These are phyloP conservation scores for Penicillium paneum DNA, from an alignment of 2,329 filamentous ascomycete genomes.

Conservation along the genomic window DNA sequence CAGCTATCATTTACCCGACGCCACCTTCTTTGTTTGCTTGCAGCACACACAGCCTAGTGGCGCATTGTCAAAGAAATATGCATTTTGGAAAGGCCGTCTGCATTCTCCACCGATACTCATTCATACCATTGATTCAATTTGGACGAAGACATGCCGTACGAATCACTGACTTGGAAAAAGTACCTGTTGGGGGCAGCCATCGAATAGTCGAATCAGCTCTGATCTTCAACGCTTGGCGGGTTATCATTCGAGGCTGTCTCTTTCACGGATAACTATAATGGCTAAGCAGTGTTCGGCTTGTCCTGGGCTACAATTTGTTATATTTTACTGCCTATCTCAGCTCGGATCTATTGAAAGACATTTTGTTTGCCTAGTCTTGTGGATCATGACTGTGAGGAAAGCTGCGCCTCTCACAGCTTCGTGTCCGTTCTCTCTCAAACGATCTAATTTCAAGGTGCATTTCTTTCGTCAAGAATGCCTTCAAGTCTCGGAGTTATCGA, in stretches of 20 bases:
- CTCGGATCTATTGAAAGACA: background rate
- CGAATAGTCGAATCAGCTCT: background rate
- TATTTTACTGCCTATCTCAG: background rate
- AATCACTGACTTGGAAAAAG: background rate
- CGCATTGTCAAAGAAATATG: conserved; percentile 3
- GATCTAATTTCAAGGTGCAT: background rate
- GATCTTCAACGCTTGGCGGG: background rate
- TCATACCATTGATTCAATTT: background rate
- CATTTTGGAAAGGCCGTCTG: background rate
- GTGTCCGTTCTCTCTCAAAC: background rate
- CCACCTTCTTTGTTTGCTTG: conserved; percentile 6
- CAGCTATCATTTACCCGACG: background rate
- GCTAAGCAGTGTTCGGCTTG: background rate
- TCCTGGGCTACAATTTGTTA: background rate
- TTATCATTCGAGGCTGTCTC: background rate
- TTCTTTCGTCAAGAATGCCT: conserved; percentile 15
- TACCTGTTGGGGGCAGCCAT: background rate
- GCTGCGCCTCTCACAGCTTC: background rate
- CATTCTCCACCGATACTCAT: background rate
- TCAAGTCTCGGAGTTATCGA: conserved; percentile 22
- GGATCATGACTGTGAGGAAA: background rate
- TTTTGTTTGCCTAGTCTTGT: background rate
- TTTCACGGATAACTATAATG: background rate
- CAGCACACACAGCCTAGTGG: background rate
- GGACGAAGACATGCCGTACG: background rate